Evolutionary conservation across 1,284 basidiomycete genomes (phyloP).

Genomic region (Flammula alnicola): DNA sequence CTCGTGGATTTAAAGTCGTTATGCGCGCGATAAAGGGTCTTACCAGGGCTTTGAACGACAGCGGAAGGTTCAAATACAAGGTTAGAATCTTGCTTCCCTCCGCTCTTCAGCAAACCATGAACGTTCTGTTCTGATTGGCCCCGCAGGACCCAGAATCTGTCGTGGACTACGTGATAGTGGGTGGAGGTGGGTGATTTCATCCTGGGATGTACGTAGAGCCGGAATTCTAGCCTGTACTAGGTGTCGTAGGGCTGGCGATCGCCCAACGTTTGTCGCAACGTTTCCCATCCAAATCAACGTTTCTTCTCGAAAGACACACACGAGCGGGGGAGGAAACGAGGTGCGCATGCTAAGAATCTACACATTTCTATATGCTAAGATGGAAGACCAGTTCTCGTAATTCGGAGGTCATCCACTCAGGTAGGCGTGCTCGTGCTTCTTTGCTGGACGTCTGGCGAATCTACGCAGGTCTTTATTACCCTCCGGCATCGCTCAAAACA

Average conservation of each 20-base stretch:
- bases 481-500: slow-evolving; percentile 85
- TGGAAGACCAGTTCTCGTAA: slow-evolving; percentile 76
- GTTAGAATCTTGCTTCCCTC: too few species aligned
- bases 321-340: slow-evolving; percentile 83
- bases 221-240: slow-evolving; percentile 39
- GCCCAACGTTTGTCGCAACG: slow-evolving; percentile 75
- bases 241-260: slow-evolving; percentile 88
- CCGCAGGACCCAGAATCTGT: slow-evolving; percentile 67
- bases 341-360: slow-evolving; percentile 43
- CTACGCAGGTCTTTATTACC: slow-evolving; percentile 79
- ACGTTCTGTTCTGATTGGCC: too few species aligned
- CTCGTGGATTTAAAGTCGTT: too few species aligned
- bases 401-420: slow-evolving; percentile 95
- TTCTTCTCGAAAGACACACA: slow-evolving; percentile 82
- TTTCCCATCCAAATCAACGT: slow-evolving; percentile 78
- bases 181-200: slow-evolving; percentile 65
- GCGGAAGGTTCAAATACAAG: slow-evolving; percentile 65
- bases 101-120: too few species aligned
- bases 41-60: slow-evolving; percentile 63
- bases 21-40: slow-evolving; percentile 54
- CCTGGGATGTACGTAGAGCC: background rate
- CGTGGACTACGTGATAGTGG: slow-evolving; percentile 93
- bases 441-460: background rate
- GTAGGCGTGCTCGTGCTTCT: slow-evolving; percentile 43
- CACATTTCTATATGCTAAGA: background rate